Base-by-base conservation (phyloP, 2,329 filamentous ascomycete genomes). In the Alternaria novae-zelandiae region DNA sequence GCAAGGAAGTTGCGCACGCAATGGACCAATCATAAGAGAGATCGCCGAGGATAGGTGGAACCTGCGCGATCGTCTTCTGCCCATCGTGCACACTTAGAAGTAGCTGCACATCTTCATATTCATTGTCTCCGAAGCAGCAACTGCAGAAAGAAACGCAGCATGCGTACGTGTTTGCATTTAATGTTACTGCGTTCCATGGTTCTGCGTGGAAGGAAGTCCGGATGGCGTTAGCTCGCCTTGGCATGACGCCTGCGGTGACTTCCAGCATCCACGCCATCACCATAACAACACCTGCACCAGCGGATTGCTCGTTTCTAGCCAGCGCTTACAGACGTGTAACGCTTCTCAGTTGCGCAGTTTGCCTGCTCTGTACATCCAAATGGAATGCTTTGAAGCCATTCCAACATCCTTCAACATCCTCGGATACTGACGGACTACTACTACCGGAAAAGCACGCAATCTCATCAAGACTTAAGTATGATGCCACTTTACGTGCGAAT, bases 141-240 rank as follows among this genome's bases (percentile, higher is more conserved):
- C 57, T 53, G 30, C 49, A 5, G 20, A 53, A 46, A 47, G 47
- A 21, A 54, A 11, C 46, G 47, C 55, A 51, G 32, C 25, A 17
- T 45, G 23, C 54, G 6, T 50, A 36, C 45, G 43, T 46, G 47
- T 51, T 63, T 59, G 53, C 26, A 13, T 54, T 20, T 30, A 45
- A 28, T 32, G 58, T 50, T 36, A 45, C 41, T 56, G 47, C 36
- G 63, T 66, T 57, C 58, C 63, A 62, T 58, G 58, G 57, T 66
- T 56, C 17, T 9, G 49, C 47, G 41, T 46, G 32, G 36, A 56
- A 32, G 32, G 21, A 8, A 46, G 20, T 46, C 66, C 59, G 11
- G 44, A 63, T 61, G 20, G 46, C 45, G 64, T 57, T 57, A 59
- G 59, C 23, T 41, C n/a, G 30, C 23, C 41, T 53, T 53, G 49